Evolutionary conservation across 306 rosid species (phyloP), one percentile per base, ranked within the genome.

Genomic region (Cotoneaster glaucophyllus): DNA sequence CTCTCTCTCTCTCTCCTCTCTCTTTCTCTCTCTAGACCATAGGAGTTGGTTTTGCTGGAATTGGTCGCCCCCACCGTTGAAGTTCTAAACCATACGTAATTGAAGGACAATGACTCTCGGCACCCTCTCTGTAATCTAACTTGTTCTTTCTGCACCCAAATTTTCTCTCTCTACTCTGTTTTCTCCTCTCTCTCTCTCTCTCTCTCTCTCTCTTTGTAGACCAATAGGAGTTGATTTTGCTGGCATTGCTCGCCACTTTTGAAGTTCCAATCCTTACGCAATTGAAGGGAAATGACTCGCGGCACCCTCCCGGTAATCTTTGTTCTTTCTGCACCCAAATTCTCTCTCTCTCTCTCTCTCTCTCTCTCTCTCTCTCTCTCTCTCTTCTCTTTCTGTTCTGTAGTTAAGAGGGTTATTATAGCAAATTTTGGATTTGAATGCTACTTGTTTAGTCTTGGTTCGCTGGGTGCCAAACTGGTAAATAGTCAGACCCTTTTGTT

Each of bases 221-320:
- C 37, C 14, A 64, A 76, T 32, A 48, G 13, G 48, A 31, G 12
- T 13, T 17, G 22, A 61, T 4, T 45, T 32, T 50, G 43, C 34
- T 22, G 31, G 22, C 61, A 53, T 59, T 19, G 12, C 28, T 67
- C 11, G 61, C 63, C 82, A 67, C 58, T 22, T 44, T 56, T 24
- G 39, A 34, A 59, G 54, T 45, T 45, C 72, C 8, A 4, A 41
- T 22, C 43, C 73, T 32, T 34, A 54, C 66, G 48, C 26, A 29
- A 53, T 64, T 18, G 41, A 64, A n/a, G 13, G n/a, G 22, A 61
- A 77, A 85, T 85, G 81, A 70, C 80, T 43, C 80, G 74, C 76
- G 7, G 67, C 74, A 80, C 74, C 54, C 26, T 57, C 52, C 71
- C 78, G 84, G 81, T 83, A 75, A 65, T 41, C 29, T 44, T 48